Base-by-base conservation (phyloP, 2,329 filamentous ascomycete species). In the Fusarium agapanthi region DNA sequence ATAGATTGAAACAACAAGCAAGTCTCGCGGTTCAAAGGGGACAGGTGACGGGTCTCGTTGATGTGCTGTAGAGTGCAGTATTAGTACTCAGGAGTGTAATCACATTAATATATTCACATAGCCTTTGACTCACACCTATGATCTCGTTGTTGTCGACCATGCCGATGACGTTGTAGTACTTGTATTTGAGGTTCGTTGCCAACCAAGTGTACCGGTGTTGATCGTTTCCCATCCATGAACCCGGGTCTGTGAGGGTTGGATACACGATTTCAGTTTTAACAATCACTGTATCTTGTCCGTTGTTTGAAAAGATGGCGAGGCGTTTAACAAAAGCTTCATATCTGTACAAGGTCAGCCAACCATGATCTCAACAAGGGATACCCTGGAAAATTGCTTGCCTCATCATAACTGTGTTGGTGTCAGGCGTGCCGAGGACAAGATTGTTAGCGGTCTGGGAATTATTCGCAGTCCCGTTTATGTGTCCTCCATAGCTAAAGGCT, bases 251-350 rank as follows among this genome's bases (percentile, higher is more conserved):
- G n/a, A 43, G n/a, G 6, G 16, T 11, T 5, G 41, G 3, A 26
- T 44, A 44, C 2, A 1, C 7, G 7, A 44, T 44, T 3, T 5
- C 0, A 5, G 41, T 44, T 0, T 26, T 0, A 8, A 44, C 41
- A 5, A 20, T 4, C 24, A 44, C 41, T 13, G 11, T 8, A 12
- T 24, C n/a, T 7, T 43, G 8, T n/a, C n/a, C 9, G 40, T 18
- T 18, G 15, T 43, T 43, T 7, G 10, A 7, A 5, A 7, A 8
- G 1, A 24, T 18, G 10, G 41, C 43, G 5, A 45, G 43, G 0
- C 44, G 26, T 22, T 47, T 47, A 2, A 47, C 44, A 47, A 47
- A 47, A 8, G 44, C 44, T 30, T 47, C 44, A 6, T 28, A 54
- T 53, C 50, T 51, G 1, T 3, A 5, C 5, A 24, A 9, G 16